Evolutionary conservation across 1,284 basidiomycete genomes (phyloP).

Genomic region (Taiwanofungus camphoratus): DNA sequence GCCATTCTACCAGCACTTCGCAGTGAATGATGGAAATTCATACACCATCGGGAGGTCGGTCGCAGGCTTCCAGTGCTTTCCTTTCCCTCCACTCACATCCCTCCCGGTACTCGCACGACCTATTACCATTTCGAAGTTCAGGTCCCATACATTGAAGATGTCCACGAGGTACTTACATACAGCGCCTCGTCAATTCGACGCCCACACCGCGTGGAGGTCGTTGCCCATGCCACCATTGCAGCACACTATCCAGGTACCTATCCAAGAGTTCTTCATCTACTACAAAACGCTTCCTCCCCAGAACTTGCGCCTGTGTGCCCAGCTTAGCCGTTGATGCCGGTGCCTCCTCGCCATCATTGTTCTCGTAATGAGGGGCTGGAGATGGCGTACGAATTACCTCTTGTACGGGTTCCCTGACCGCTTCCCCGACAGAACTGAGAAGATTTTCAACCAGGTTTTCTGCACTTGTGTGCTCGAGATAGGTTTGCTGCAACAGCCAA

Average conservation of each 20-base stretch:
- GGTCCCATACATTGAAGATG: too few species aligned
- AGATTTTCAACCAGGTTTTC: too few species aligned
- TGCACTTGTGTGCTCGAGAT: too few species aligned
- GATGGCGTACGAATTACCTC: too few species aligned
- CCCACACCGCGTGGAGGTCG: constrained; percentile 66
- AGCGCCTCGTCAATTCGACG: constrained; percentile 54
- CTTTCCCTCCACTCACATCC: constrained; percentile 82
- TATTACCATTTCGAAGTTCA: too few species aligned
- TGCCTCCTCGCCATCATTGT: constrained; percentile 7
- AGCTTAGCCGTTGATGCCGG: constrained; percentile 14
- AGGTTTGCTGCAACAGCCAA: too few species aligned
- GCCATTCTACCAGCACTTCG: too few species aligned
- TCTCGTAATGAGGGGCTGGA: too few species aligned
- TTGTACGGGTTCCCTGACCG: too few species aligned
- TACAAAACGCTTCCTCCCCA: constrained; percentile 61
- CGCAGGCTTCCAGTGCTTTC: constrained; percentile 50
- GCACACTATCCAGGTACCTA: constrained; percentile 46
- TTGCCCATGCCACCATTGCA: constrained; percentile 73
- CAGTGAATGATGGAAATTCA: too few species aligned
- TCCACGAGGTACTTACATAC: constrained; percentile 51
- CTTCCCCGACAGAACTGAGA: too few species aligned
- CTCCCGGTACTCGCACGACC: constrained; percentile 73
- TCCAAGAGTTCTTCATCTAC: constrained; percentile 57
- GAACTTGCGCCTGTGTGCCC: constrained; percentile 35
- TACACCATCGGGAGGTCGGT: too few species aligned